Conservation (phyloP, 306 rosid species). For the Canavalia ensiformis region DNA sequence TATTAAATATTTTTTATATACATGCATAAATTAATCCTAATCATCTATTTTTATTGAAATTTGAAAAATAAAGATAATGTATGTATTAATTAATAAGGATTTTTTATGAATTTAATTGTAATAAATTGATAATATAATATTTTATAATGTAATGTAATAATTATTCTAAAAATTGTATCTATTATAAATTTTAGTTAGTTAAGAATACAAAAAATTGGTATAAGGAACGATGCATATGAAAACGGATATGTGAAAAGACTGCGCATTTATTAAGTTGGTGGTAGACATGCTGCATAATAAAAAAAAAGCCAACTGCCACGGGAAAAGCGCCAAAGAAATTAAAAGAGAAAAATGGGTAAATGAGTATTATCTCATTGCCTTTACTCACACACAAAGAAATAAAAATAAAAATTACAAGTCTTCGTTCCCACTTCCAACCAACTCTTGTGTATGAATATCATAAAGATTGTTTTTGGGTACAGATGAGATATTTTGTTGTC, state of each 20-base stretch:
- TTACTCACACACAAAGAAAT: background rate
- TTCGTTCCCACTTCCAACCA: constrained; percentile 43
- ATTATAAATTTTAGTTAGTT: no score
- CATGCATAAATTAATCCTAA: no score
- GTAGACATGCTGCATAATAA: background rate
- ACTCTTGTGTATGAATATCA: background rate
- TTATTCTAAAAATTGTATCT: no score
- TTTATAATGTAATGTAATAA: no score
- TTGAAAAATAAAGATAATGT: no score
- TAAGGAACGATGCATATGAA: background rate
- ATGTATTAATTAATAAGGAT: no score
- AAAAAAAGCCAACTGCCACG: background rate
- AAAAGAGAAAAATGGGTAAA: background rate
- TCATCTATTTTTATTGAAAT: no score
- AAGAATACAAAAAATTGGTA: no score
- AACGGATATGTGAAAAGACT: constrained; percentile 30
- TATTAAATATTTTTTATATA: no score
- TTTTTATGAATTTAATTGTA: no score
- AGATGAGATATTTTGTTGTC: background rate
- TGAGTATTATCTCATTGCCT: constrained; percentile 4
- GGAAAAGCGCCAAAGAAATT: background rate
- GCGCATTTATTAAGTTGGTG: constrained; percentile 17
- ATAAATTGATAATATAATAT: no score
- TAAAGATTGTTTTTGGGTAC: background rate
- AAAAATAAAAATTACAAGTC: constrained; percentile 14